Base-by-base conservation (phyloP, 805 yeast species). In the Jamesozyma spencerorum region DNA sequence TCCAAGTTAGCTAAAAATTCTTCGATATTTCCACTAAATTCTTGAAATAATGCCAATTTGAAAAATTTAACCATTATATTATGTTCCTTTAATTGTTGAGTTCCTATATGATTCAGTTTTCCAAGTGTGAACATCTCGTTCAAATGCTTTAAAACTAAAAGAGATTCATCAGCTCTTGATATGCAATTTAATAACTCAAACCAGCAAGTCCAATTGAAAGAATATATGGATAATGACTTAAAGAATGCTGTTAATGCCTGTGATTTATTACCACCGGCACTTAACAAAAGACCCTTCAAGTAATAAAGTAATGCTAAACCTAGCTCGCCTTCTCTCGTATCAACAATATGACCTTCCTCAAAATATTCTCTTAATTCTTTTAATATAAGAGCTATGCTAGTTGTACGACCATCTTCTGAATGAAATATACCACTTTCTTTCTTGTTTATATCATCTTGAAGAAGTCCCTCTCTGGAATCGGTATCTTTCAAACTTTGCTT, bases 161-260 rank as follows among this genome's bases (percentile, higher is more conserved):
- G 65, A 0, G 85, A 81, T 40, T 82, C 84, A 44, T 80, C 82
- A 40, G 77, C 69, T 24, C 76, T 71, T 6, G 74, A 61, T 22
- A 85, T 62, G 39, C 85, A 76, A 3, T 75, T 65, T 11, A 77
- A 64, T 31, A 92, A 66, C 55, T 90, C 97, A 42, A 72, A 70
- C 97, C 97, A 92, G 43, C 92, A 82, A 40, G 88, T 75, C 98
- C 98, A 92, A 58, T 90, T 90, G 58, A 71, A 83, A 0, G 97
- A 95, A 50, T 80, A 86, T 22, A 70, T 38, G 18, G 71, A 65
- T 12, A 90, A 55, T 1, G 96, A 81, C 36, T 69, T 69, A 24
- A 77, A 66, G 26, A 88, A 69, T 34, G 66, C 65, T 18, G 71
- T 66, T 42, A 80, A 77, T 0, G 97, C 96, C 28, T 65, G 57